These are phyloP conservation scores for Westerdykella aurantiaca DNA, from an alignment of 2,329 filamentous ascomycete species.

Conservation along the genomic window DNA sequence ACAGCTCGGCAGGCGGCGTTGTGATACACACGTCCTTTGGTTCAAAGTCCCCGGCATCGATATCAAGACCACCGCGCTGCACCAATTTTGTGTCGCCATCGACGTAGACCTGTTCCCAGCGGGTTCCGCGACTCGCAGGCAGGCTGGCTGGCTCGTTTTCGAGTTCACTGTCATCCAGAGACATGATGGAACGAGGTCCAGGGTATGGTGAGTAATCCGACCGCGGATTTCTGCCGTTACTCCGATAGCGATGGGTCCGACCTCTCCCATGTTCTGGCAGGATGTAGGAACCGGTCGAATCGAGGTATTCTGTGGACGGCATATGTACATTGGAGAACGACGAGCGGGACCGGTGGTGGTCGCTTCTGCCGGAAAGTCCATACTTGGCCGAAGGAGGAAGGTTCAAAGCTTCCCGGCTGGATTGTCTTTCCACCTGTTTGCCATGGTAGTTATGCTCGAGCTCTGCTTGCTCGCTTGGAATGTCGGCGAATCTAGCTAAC, in stretches of 20 bases:
- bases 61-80: conserved; percentile 25
- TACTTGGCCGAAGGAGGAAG: conserved; percentile 40
- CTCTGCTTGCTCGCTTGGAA: conserved; percentile 8
- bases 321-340: conserved; percentile 28
- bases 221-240: conserved; percentile 22
- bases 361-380: not conserved
- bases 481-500: conserved; percentile 41
- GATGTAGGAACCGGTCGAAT: conserved; percentile 42
- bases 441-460: conserved; percentile 20
- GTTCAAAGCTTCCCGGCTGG: conserved; percentile 28
- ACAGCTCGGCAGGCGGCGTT: conserved; percentile 28
- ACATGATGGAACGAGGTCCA: conserved; percentile 34
- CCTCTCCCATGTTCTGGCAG: conserved; percentile 26
- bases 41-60: conserved; percentile 32
- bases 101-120: conserved; percentile 38
- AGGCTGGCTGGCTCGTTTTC: conserved; percentile 33
- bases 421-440: not conserved
- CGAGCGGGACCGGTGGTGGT: conserved; percentile 21
- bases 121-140: conserved; percentile 29
- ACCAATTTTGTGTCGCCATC: conserved; percentile 37
- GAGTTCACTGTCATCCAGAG: conserved; percentile 34
- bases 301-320: conserved; percentile 41
- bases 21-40: conserved; percentile 33
- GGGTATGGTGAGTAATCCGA: conserved; percentile 33
- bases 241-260: conserved; percentile 16